Percentiles rank a stretch among this genome's conserved stretches.
Conservation (phyloP, 352 stramenopile genomes). For the Pythium apleroticum region DNA sequence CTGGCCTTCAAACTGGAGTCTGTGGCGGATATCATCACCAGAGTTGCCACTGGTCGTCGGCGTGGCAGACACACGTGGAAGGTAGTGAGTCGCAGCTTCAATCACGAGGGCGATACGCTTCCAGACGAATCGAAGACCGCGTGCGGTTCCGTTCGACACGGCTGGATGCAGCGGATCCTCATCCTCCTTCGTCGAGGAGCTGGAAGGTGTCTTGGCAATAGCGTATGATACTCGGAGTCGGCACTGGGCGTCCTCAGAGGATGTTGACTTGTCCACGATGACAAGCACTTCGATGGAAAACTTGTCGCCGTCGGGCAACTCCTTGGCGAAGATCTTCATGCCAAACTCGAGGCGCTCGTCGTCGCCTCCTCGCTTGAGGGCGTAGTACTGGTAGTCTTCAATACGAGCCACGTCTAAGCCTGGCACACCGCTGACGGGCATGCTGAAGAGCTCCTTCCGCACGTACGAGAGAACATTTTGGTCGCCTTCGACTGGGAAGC, state of each 20-base stretch:
- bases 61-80: slow-evolving; percentile 20
- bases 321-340: slow-evolving; percentile 58
- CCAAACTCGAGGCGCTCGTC: slow-evolving; percentile 55
- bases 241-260: slow-evolving; percentile 1
- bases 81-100: slow-evolving; percentile 34
- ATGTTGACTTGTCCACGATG: slow-evolving; percentile 2
- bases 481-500: slow-evolving; percentile 6
- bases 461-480: slow-evolving; percentile 26
- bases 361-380: slow-evolving; percentile 19
- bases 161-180: slow-evolving; percentile 36
- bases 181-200: neutral
- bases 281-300: slow-evolving; percentile 48
- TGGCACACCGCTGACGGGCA: slow-evolving; percentile 51
- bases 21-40: slow-evolving; percentile 26
- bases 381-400: slow-evolving; percentile 66
- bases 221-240: slow-evolving; percentile 51
- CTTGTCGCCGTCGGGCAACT: slow-evolving; percentile 50
- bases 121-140: slow-evolving; percentile 56
- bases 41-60: slow-evolving; percentile 21
- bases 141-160: slow-evolving; percentile 41
- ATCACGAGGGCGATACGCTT: slow-evolving; percentile 48
- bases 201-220: slow-evolving; percentile 2
- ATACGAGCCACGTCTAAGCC: slow-evolving; percentile 45
- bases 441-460: slow-evolving; percentile 57
- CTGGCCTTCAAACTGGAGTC: slow-evolving; percentile 40